Base-by-base conservation (phyloP, 768 basidiomycete genomes). In the Mycena indigotica region DNA sequence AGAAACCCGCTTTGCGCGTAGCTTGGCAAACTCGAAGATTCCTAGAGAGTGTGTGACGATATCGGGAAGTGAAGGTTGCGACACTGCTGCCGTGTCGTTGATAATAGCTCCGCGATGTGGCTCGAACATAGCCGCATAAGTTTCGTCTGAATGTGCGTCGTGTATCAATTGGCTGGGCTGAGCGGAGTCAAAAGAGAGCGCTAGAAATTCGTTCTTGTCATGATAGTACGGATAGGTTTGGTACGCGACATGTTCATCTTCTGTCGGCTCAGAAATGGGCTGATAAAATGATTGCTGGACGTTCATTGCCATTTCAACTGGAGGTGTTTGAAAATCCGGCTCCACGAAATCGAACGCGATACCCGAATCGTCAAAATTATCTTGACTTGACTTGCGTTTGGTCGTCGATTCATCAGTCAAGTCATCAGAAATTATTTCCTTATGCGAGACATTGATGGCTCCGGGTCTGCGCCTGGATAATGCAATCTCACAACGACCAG, bases 381-480 rank as follows among this genome's bases (percentile, higher is more conserved):
- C n/a, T n/a, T n/a, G 32, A 64, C 49, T 39, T 65, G 64, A 44
- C 62, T n/a, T 55, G 28, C 67, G 68, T 44, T 66, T 67, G 17
- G 25, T 35, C 5, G 50, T 52, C 46, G 64, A 55, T 40, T 48
- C 19, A 23, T 44, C 32, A 8, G 8, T 35, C 32, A 50, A 49
- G 23, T 57, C 50, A 4, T 53, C 56, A 3, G 62, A 38, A 29
- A 63, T 57, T n/a, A n/a, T n/a, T n/a, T n/a, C n/a, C n/a, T n/a
- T n/a, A n/a, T n/a, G n/a, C n/a, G n/a, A n/a, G n/a, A n/a, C n/a
- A n/a, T n/a, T n/a, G n/a, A n/a, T n/a, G n/a, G n/a, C n/a, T n/a
- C n/a, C n/a, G n/a, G n/a, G n/a, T 69, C 38, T 76, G 71, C 19
- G 78, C 79, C 52, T 81, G 61, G 28, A 82, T n/a, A n/a, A n/a